Evolutionary conservation across 345 rosid genomes (phyloP).

Genomic region (Pistacia atlantica): DNA sequence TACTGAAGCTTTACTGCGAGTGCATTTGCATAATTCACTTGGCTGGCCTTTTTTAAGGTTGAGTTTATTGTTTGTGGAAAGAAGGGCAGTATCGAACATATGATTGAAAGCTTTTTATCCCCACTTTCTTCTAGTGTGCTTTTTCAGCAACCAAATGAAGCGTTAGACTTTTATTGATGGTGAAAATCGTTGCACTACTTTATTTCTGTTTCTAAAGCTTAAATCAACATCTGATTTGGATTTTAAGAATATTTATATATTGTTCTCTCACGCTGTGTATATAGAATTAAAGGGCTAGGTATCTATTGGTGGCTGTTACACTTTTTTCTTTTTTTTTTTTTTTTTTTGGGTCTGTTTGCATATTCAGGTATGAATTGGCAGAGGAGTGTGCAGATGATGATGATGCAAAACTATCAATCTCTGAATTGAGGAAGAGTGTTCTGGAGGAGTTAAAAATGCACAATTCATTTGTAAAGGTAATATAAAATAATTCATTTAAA

Average conservation of each 20-base stretch:
- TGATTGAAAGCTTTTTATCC: not conserved
- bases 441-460: constrained; percentile 81
- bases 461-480: constrained; percentile 67
- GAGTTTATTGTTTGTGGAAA: no score
- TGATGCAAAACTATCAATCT: constrained; percentile 75
- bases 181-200: not conserved
- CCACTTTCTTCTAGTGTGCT: not conserved
- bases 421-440: constrained; percentile 67
- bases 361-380: constrained; percentile 76
- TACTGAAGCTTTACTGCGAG: not conserved
- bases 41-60: no score
- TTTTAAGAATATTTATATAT: not conserved
- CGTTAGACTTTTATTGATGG: not conserved
- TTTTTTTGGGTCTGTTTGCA: not conserved
- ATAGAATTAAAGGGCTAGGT: constrained; percentile 15
- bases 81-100: no score
- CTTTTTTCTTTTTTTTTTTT: constrained; percentile 10
- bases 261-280: not conserved
- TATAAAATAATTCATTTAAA: not conserved
- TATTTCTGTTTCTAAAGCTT: constrained; percentile 13
- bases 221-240: not conserved
- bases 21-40: not conserved
- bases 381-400: constrained; percentile 97
- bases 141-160: not conserved
- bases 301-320: not conserved